Conservation (phyloP, 2,329 filamentous ascomycete genomes). For the Aspergillus brunneoviolaceus region DNA sequence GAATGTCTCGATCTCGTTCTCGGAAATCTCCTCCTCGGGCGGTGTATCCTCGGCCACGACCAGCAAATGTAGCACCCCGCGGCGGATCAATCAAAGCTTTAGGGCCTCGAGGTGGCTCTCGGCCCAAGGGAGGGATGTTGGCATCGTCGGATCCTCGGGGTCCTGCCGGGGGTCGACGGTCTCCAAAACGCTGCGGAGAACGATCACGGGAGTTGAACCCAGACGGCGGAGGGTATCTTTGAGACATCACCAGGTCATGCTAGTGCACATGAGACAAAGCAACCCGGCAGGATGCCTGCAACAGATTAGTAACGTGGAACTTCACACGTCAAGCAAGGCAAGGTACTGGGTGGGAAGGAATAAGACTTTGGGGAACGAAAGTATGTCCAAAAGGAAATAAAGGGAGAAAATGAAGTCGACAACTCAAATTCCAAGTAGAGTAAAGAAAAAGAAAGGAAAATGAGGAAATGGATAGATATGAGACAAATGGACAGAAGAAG, state of each 20-base stretch:
- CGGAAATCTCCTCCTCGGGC: constrained; percentile 36
- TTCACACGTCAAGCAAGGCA: background rate
- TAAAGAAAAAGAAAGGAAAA: constrained; percentile 31
- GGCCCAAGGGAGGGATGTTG: constrained; percentile 56
- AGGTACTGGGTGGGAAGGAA: background rate
- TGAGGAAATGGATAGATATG: background rate
- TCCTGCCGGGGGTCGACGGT: constrained; percentile 62
- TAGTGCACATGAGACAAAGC: constrained; percentile 23
- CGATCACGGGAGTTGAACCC: constrained; percentile 65
- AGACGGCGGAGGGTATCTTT: constrained; percentile 64
- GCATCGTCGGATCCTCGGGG: constrained; percentile 57
- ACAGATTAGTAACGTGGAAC: constrained; percentile 45
- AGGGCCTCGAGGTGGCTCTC: constrained; percentile 78
- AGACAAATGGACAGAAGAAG: constrained; percentile 8
- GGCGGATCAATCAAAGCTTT: constrained; percentile 72
- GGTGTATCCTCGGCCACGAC: constrained; percentile 46
- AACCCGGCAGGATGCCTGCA: constrained; percentile 23
- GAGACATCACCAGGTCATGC: constrained; percentile 50
- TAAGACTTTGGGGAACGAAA: background rate
- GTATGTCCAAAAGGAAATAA: background rate
- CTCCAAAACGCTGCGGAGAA: constrained; percentile 68
- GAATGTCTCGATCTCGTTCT: constrained; percentile 63
- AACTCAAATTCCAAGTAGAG: background rate
- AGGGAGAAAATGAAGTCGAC: background rate
- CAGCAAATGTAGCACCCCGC: constrained; percentile 50